These are phyloP conservation scores for Thoreauomyces humboldtii DNA, from an alignment of 192 early-diverging fungal species.

Conservation along the genomic window DNA sequence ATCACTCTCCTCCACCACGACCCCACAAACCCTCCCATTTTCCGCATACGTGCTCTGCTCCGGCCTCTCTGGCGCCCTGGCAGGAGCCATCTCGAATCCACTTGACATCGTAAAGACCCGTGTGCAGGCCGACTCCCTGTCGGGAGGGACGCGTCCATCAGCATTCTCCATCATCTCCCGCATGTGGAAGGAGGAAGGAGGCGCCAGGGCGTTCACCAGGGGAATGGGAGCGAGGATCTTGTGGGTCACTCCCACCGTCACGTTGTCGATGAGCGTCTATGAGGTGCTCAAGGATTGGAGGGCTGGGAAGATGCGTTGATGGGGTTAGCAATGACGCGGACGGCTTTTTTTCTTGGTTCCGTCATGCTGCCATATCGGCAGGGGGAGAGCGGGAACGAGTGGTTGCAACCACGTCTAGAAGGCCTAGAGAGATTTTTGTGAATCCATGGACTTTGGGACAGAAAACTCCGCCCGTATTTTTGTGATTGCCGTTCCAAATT, in stretches of 20 bases:
- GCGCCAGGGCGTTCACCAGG: slow-evolving; percentile 57
- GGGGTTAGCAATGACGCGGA: no score
- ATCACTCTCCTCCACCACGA: background rate
- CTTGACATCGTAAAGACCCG: slow-evolving; percentile 83
- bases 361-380: no score
- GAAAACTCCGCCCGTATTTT: no score
- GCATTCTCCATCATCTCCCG: slow-evolving; percentile 17
- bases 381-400: no score
- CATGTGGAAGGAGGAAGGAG: slow-evolving; percentile 51
- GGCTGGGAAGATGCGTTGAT: no score
- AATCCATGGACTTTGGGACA: no score
- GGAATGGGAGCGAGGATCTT: slow-evolving; percentile 67
- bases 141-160: background rate
- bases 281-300: slow-evolving; percentile 62
- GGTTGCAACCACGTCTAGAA: no score
- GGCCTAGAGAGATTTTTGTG: no score
- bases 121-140: slow-evolving; percentile 56
- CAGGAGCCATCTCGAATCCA: slow-evolving; percentile 61
- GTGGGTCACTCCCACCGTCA: slow-evolving; percentile 67
- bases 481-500: no score
- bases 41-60: slow-evolving; percentile 59
- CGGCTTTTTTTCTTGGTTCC: no score
- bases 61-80: slow-evolving; percentile 54
- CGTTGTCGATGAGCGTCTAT: slow-evolving; percentile 72
- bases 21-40: slow-evolving; percentile 44